Evolutionary conservation across 2,329 filamentous ascomycete species (phyloP).

Genomic region (Fusarium drepaniforme): DNA sequence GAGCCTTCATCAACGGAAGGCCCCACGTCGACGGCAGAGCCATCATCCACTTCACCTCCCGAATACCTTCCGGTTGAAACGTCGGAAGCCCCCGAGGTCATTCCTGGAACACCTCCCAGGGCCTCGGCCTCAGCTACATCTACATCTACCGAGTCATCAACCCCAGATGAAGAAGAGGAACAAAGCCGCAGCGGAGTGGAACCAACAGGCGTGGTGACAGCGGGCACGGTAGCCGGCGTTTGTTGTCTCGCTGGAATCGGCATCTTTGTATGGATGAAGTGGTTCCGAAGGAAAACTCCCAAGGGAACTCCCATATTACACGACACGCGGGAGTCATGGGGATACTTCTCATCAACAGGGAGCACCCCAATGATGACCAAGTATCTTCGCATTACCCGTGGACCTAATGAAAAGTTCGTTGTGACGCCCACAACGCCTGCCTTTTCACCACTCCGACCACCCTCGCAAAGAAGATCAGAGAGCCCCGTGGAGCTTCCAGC

Average conservation of each 20-base stretch:
- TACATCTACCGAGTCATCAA: constrained; percentile 19
- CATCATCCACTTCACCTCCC: constrained; percentile 7
- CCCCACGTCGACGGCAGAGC: constrained; percentile 14
- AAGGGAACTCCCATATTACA: constrained; percentile 9
- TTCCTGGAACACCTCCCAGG: constrained; percentile 18
- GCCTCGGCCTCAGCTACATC: constrained; percentile 11
- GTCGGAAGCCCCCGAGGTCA: constrained; percentile 27
- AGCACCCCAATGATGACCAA: constrained; percentile 28
- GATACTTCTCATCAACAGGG: constrained; percentile 32
- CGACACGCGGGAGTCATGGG: constrained; percentile 33
- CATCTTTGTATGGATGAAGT: constrained; percentile 43
- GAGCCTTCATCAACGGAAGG: constrained; percentile 18
- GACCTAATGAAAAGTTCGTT: constrained; percentile 42
- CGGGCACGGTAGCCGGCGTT: constrained; percentile 40
- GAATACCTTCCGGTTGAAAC: constrained; percentile 33
- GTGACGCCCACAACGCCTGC: constrained; percentile 40
- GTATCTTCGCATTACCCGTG: constrained; percentile 36
- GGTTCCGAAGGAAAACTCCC: constrained; percentile 35
- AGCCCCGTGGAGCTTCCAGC: constrained; percentile 43
- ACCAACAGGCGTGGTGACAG: constrained; percentile 39
- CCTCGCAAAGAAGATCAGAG: constrained; percentile 7
- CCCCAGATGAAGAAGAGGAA: constrained; percentile 13
- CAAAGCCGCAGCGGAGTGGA: constrained; percentile 16
- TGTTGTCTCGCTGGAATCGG: constrained; percentile 38
- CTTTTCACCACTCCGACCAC: constrained; percentile 32